Percentiles rank a stretch among this genome's conserved stretches.
These are phyloP conservation scores for Emergomyces orientalis DNA, from an alignment of 2,329 filamentous ascomycete genomes.

Conservation along the genomic window DNA sequence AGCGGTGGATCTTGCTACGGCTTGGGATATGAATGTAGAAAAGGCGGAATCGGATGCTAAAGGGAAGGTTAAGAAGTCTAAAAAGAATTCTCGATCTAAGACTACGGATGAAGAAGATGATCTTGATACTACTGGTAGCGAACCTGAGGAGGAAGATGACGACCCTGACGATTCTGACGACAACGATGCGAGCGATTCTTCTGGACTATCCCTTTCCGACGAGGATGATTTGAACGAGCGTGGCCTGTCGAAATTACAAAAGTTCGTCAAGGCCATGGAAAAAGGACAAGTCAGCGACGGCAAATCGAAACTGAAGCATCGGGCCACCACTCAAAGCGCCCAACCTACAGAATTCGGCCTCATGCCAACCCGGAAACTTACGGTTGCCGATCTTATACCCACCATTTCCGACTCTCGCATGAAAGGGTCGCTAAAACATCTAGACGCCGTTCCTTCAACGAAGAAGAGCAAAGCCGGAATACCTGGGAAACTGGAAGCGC, in stretches of 20 bases:
- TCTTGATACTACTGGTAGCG: constrained; percentile 40
- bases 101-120: constrained; percentile 28
- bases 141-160: constrained; percentile 33
- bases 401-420: constrained; percentile 64
- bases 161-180: constrained; percentile 35
- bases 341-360: constrained; percentile 53
- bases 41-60: constrained; percentile 38
- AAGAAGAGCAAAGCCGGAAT: constrained; percentile 45
- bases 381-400: constrained; percentile 64
- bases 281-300: constrained; percentile 27
- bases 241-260: constrained; percentile 56
- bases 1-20: constrained; percentile 53
- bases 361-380: constrained; percentile 57
- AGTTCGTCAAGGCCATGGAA: constrained; percentile 58
- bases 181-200: constrained; percentile 43
- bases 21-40: constrained; percentile 48
- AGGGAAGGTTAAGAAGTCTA: constrained; percentile 26
- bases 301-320: constrained; percentile 24
- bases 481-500: constrained; percentile 66
- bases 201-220: constrained; percentile 41
- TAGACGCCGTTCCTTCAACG: constrained; percentile 36
- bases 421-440: constrained; percentile 69
- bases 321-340: constrained; percentile 48
- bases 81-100: constrained; percentile 18
- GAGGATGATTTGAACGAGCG: constrained; percentile 39